Base-by-base conservation (phyloP, 345 rosid species). In the Populus alba region DNA sequence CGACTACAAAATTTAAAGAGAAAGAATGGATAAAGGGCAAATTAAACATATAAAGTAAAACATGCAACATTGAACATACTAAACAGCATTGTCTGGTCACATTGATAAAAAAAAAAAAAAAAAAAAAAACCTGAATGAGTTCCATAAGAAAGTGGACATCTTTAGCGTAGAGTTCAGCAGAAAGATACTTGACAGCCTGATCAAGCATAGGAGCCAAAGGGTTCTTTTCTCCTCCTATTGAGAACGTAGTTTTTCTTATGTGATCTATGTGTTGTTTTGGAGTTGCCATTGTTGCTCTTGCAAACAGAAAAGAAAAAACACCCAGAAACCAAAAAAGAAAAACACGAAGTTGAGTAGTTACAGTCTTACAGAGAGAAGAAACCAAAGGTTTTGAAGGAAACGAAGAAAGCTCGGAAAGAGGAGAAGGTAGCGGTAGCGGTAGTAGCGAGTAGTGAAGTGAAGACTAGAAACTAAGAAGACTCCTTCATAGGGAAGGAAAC, bases 81-180 rank as follows among this genome's bases (percentile, higher is more conserved):
- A 57, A n/a, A 57, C 63, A 45, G 2, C 49, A 45, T 2, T 41
- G 9, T 27, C 13, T 12, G 27, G 12, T 8, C 31, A 66, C 15
- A 39, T 8, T 39, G 69, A 66, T 6, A 66, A 69, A 69, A 69
- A 31, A 69, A 31, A 31, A 2, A 69, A 31, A 69, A 31, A 31
- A 2, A 29, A 18, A 31, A 3, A 4, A 16, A 8, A 85, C 95
- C 91, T 91, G 93, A 16, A 91, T 88, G 3, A 91, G 89, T 37
- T 91, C 96, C 96, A 91, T 90, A 22, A 91, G 87, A 67, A 90
- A 45, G 49, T 45, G 49, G 49, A 88, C 91, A 78, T 89, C 93
- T 37, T 89, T 92, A 1, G 92, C 71, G 61, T 92, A 92, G 17
- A 92, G 92, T 43, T 92, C 94, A 61, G 87, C 97, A 0, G 97